phyloP scores from a whole-genome alignment of 1,139 yeast species.

The Yamadazyma songkhlaensis region DNA sequence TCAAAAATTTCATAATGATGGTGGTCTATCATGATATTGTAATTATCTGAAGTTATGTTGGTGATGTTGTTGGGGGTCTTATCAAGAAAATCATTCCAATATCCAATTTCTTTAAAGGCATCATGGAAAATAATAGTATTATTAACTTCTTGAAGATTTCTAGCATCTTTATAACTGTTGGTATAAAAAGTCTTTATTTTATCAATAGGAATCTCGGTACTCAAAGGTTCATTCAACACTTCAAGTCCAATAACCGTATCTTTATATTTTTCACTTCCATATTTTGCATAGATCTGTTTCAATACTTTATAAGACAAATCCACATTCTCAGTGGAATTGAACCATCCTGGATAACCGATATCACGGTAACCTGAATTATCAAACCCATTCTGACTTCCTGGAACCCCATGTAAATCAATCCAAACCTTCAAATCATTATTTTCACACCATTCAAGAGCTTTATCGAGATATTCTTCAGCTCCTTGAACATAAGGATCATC shows the following conservation, averaged over 20 bases:
- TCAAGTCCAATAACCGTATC: slow-evolving; percentile 85
- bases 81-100: slow-evolving; percentile 56
- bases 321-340: slow-evolving; percentile 48
- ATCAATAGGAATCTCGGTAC: slow-evolving; percentile 57
- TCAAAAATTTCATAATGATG: slow-evolving; percentile 89
- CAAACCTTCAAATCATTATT: slow-evolving; percentile 68
- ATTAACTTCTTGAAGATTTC: slow-evolving; percentile 39
- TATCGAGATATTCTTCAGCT: slow-evolving; percentile 68
- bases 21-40: slow-evolving; percentile 80
- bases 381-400: slow-evolving; percentile 95
- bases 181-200: slow-evolving; percentile 55
- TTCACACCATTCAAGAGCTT: slow-evolving; percentile 76
- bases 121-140: slow-evolving; percentile 66
- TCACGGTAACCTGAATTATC: slow-evolving; percentile 92
- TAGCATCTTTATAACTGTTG: slow-evolving; percentile 51
- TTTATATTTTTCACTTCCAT: slow-evolving; percentile 52
- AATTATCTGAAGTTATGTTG: slow-evolving; percentile 32
- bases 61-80: slow-evolving; percentile 29
- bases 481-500: slow-evolving; percentile 89
- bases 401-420: slow-evolving; percentile 94
- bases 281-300: slow-evolving; percentile 48
- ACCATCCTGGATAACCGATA: slow-evolving; percentile 40
- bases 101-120: slow-evolving; percentile 62
- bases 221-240: slow-evolving; percentile 86
- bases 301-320: slow-evolving; percentile 52